These are phyloP conservation scores for Graphium sp. DNA, from an alignment of 2,329 filamentous ascomycete genomes.

Conservation along the genomic window DNA sequence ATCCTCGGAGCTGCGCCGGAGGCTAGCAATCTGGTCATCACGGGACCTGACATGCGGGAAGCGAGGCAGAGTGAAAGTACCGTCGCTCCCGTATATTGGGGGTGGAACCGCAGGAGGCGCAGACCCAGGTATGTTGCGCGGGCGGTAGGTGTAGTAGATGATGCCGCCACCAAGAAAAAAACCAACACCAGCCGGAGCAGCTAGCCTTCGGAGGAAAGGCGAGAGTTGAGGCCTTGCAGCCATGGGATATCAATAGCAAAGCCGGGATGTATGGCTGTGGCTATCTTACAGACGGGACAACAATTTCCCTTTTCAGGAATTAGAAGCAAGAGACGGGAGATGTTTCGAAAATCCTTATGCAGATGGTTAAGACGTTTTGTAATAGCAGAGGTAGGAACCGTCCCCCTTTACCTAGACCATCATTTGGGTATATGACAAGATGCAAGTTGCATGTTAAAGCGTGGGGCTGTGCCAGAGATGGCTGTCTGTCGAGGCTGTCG, in stretches of 20 bases:
- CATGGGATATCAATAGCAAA: conserved; percentile 1
- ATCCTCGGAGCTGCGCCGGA: conserved; percentile 24
- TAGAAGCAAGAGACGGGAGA: too few species aligned
- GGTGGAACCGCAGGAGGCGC: conserved; percentile 54
- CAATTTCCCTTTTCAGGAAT: too few species aligned
- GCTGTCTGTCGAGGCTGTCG: too few species aligned
- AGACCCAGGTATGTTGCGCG: conserved; percentile 54
- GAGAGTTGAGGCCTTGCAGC: conserved; percentile 6
- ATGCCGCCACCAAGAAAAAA: conserved; percentile 24
- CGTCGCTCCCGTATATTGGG: conserved; percentile 51
- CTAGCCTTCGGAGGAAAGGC: conserved; percentile 22
- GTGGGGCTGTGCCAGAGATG: too few species aligned
- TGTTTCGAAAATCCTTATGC: too few species aligned
- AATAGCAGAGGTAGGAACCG: too few species aligned
- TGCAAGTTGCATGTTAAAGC: too few species aligned
- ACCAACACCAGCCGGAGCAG: conserved; percentile 22
- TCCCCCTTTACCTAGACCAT: too few species aligned
- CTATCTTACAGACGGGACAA: too few species aligned
- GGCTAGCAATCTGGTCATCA: conserved; percentile 45
- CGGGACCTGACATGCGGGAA: conserved; percentile 48
- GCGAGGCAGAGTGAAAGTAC: conserved; percentile 46
- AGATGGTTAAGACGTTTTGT: too few species aligned
- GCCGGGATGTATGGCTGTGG: too few species aligned
- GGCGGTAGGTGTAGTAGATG: conserved; percentile 41
- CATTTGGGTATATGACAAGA: too few species aligned